Conservation (phyloP, 1,284 basidiomycete species). For the Puccinia novopanici region DNA sequence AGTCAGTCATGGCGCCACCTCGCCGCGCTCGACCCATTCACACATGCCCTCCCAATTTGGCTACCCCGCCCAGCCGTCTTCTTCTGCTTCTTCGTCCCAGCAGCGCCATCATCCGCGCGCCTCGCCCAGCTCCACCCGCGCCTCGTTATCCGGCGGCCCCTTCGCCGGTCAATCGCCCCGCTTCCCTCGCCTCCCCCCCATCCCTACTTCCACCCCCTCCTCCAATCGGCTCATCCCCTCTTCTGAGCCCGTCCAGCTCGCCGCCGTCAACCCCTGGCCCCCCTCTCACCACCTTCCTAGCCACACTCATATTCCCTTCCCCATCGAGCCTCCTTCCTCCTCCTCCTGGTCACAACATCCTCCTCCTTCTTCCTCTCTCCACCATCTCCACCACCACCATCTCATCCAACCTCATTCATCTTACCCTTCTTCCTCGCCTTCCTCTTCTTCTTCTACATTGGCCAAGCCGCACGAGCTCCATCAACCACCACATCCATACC, state of each 20-base stretch:
- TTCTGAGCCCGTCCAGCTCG: not conserved
- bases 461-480: not conserved
- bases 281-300: not conserved
- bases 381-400: not conserved
- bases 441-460: not conserved
- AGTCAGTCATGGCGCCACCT: not conserved
- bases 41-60: not conserved
- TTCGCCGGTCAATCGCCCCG: not conserved
- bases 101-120: not conserved
- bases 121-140: not conserved
- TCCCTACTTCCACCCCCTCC: not conserved
- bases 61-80: not conserved
- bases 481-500: constrained; percentile 1
- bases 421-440: not conserved
- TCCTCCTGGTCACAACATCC: not conserved
- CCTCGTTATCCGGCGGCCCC: not conserved
- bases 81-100: not conserved
- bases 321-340: not conserved
- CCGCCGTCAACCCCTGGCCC: constrained; percentile 1
- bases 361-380: not conserved
- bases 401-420: not conserved
- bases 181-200: not conserved
- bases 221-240: not conserved
- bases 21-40: not conserved
- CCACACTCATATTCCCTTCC: not conserved